These are phyloP conservation scores for Polygonum maritimum DNA, from an alignment of 148 eudicot genomes.

Conservation along the genomic window DNA sequence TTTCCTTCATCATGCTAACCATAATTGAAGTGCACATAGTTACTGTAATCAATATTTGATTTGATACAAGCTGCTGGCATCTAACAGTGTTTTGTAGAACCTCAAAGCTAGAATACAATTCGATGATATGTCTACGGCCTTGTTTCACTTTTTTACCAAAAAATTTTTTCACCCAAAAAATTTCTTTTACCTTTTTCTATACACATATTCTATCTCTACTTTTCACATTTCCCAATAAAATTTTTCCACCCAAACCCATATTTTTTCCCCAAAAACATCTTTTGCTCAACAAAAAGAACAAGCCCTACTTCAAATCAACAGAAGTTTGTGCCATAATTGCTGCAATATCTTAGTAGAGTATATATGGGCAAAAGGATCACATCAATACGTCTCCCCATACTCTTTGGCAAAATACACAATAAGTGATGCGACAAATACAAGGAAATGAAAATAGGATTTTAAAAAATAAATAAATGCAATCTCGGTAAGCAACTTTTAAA, in stretches of 20 bases:
- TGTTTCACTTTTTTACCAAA: too few species aligned
- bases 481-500: background rate
- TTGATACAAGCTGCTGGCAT: background rate
- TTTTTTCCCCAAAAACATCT: too few species aligned
- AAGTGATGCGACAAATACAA: background rate
- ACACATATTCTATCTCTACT: too few species aligned
- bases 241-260: too few species aligned
- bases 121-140: background rate
- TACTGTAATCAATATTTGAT: too few species aligned
- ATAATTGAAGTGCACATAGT: background rate
- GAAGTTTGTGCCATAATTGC: background rate
- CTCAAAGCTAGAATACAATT: background rate
- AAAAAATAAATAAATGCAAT: background rate
- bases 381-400: background rate
- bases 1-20: background rate
- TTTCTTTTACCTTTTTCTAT: too few species aligned
- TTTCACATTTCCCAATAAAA: too few species aligned
- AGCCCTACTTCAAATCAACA: background rate
- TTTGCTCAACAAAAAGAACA: too few species aligned
- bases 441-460: background rate
- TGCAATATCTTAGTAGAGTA: background rate
- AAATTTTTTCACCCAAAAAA: too few species aligned
- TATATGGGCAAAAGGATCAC: background rate
- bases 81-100: background rate
- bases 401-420: background rate